Conservation (phyloP, 1,139 yeast genomes). For the Hansenula sp. region DNA sequence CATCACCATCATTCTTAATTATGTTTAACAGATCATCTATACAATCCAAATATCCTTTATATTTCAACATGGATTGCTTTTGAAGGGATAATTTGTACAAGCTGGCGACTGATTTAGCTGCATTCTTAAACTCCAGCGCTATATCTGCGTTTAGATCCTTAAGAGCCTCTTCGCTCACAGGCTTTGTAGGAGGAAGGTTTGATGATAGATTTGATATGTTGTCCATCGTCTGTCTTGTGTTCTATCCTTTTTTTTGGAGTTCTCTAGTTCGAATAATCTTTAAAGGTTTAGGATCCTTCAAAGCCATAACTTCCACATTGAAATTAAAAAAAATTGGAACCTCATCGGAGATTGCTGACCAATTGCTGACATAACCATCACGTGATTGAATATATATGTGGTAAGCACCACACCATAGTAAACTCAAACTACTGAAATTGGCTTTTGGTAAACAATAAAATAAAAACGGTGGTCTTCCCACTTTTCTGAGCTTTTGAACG, state of each 20-base stretch:
- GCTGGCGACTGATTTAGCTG: constrained; percentile 64
- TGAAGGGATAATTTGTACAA: constrained; percentile 51
- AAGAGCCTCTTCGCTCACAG: constrained; percentile 41
- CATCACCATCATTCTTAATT: constrained; percentile 43
- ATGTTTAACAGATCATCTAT: constrained; percentile 49
- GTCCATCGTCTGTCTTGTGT: constrained; percentile 37
- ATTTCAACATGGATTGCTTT: constrained; percentile 37
- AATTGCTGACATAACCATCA: not conserved
- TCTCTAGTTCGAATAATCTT: too few species aligned
- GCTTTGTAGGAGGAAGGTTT: constrained; percentile 45
- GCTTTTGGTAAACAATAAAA: not conserved
- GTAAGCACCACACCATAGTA: not conserved
- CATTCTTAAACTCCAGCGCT: constrained; percentile 53
- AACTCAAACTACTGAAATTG: not conserved
- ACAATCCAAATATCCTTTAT: constrained; percentile 55
- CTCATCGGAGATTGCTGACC: not conserved
- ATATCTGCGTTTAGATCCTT: constrained; percentile 41
- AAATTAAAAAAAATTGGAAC: not conserved
- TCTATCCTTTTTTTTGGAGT: too few species aligned
- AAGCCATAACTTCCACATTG: too few species aligned
- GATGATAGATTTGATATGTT: constrained; percentile 47
- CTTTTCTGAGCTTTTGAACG: not conserved
- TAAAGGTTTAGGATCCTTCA: too few species aligned
- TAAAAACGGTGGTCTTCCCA: not conserved
- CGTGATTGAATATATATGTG: not conserved